A percentile compares a stretch with the other conserved stretches of the same genome.
Conservation (phyloP, 2,329 filamentous ascomycete species). For the Fonsecaea nubica region DNA sequence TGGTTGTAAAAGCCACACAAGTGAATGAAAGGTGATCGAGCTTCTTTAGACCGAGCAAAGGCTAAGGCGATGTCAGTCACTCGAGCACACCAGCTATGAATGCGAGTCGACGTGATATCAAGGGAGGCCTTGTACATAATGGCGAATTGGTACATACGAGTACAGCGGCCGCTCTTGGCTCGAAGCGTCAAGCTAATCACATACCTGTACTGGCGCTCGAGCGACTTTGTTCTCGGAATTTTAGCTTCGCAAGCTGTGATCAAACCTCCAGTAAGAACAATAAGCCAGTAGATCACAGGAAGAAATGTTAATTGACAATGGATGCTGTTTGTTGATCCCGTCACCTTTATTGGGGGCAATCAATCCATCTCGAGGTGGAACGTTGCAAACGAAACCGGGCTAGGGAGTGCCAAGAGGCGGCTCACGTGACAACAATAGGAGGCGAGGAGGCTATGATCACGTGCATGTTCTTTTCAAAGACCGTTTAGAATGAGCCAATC, state of each 20-base stretch:
- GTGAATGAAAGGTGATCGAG: not conserved
- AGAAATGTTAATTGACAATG: not conserved
- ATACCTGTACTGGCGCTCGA: not conserved
- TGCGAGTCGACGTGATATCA: not conserved
- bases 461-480: conserved; percentile 1
- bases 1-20: conserved; percentile 1
- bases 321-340: not conserved
- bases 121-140: not conserved
- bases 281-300: not conserved
- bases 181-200: not conserved
- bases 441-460: conserved; percentile 29
- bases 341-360: conserved; percentile 3
- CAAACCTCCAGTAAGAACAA: not conserved
- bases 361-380: conserved; percentile 6
- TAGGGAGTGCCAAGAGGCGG: conserved; percentile 22
- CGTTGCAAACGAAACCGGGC: not conserved
- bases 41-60: not conserved
- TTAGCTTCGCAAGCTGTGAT: not conserved
- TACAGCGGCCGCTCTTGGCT: not conserved
- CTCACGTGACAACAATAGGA: conserved; percentile 21
- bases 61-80: not conserved
- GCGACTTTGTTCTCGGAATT: not conserved
- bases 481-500: not conserved
- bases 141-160: not conserved
- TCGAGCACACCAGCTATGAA: not conserved